Base-by-base conservation (phyloP, 192 early-diverging fungal genomes). In the Coemansia sp. region DNA sequence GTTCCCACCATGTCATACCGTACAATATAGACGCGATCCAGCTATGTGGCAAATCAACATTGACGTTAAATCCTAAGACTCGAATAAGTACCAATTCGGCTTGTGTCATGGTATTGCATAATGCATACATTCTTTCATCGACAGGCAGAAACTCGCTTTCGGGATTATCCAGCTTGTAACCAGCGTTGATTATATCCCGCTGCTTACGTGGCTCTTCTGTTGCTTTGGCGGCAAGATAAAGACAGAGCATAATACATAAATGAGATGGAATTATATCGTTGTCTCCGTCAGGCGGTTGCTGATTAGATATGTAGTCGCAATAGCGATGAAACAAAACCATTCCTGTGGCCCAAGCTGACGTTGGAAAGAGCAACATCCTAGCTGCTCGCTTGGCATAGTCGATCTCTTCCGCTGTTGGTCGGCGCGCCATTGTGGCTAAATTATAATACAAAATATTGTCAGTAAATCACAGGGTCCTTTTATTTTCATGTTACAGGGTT, bases 121-220 rank as follows among this genome's bases (percentile, higher is more conserved):
- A 70, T 27, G 64, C 64, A 11, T 63, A 47, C 22, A 76, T 57
- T 12, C 36, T 38, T 13, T 44, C 49, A 24, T 33, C 55, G 24
- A 75, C 52, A 13, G 67, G 64, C 0, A 72, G 65, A 57, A 66
- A 62, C 11, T 47, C 36, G 4, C 44, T 68, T 3, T 63, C 43
- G 3, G 59, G 71, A 20, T 81, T 44, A 12, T 47, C 71, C 13
- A 81, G 6, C 36, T 52, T 72, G 64, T 65, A 66, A 5, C 71
- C 74, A 24, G 73, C 70, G 24, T 80, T 80, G 40, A 75, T 72
- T 3, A 80, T 73, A 16, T 80, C 74, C 11, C 74, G 63, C 47
- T 76, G 74, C 47, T 73, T 80, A 33, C 74, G 74, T 27, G 78
- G 74, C 43, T 80, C 74, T 41, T 80, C 74, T n/a, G 78, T 80